phyloP scores from a whole-genome alignment of 2,329 filamentous ascomycete species.

The Aspergillus udagawae region DNA sequence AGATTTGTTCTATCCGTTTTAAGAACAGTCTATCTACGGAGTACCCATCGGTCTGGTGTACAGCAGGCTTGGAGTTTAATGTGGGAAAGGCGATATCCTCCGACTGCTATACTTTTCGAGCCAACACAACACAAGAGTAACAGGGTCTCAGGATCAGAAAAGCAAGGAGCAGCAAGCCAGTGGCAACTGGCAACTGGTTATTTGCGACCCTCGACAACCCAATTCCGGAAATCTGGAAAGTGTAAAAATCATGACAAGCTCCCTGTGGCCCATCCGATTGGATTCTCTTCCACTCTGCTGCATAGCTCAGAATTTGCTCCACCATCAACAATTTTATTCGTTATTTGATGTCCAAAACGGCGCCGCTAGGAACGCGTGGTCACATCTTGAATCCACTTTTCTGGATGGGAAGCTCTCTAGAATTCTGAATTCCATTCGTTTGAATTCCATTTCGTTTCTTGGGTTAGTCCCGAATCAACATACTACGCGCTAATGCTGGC shows the following conservation, averaged over 20 bases:
- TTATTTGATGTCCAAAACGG: slow-evolving; percentile 11
- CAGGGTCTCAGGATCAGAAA: not conserved
- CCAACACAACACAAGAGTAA: not conserved
- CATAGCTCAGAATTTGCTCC: slow-evolving; percentile 10
- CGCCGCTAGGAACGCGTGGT: slow-evolving; percentile 18
- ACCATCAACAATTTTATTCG: slow-evolving; percentile 8
- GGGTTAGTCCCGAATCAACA: slow-evolving; percentile 7
- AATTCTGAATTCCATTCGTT: slow-evolving; percentile 7
- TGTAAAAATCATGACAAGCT: not conserved
- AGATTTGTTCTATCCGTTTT: not conserved
- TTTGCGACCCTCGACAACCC: not conserved
- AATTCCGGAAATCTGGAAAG: not conserved
- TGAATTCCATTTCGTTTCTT: slow-evolving; percentile 5
- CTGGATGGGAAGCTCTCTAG: not conserved
- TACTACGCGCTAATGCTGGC: slow-evolving; percentile 6
- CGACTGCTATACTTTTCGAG: not conserved
- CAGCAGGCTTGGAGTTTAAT: not conserved
- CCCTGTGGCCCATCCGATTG: slow-evolving; percentile 16
- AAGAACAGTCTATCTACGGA: not conserved
- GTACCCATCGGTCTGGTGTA: no score
- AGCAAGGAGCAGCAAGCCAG: not conserved
- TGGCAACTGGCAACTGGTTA: no score
- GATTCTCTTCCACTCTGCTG: slow-evolving; percentile 11
- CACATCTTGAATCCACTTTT: slow-evolving; percentile 6
- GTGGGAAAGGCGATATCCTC: not conserved